A percentile compares a stretch with the other conserved stretches of the same genome.
Evolutionary conservation across 768 basidiomycete species (phyloP).

Genomic region (Lactifluus echinatus): DNA sequence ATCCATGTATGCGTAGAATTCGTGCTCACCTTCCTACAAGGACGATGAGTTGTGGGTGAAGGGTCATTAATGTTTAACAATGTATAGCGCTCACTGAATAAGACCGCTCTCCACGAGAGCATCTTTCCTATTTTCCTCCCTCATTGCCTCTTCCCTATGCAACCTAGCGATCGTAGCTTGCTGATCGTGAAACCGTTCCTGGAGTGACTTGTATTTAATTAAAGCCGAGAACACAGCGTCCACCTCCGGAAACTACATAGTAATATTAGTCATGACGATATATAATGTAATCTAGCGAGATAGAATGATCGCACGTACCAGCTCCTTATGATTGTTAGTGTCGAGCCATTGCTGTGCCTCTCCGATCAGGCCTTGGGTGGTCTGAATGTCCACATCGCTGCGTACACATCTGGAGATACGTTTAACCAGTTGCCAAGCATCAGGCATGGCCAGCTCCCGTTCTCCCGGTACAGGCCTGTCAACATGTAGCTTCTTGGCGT

Average conservation of each 20-base stretch:
- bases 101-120: slow-evolving; percentile 6
- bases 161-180: background rate
- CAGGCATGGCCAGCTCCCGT: slow-evolving; percentile 2
- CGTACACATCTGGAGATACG: slow-evolving; percentile 9
- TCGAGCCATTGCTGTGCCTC: slow-evolving; percentile 47
- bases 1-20: background rate
- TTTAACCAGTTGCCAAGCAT: slow-evolving; percentile 7
- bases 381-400: slow-evolving; percentile 24
- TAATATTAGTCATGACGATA: background rate
- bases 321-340: slow-evolving; percentile 5
- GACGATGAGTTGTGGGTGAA: background rate
- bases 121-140: slow-evolving; percentile 8
- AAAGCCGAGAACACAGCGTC: slow-evolving; percentile 12
- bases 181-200: slow-evolving; percentile 11
- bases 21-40: slow-evolving; percentile 10
- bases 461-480: slow-evolving; percentile 27
- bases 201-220: slow-evolving; percentile 17
- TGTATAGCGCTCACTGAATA: slow-evolving; percentile 4
- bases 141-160: slow-evolving; percentile 3
- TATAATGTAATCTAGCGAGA: background rate
- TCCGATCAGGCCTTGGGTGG: slow-evolving; percentile 33
- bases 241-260: slow-evolving; percentile 15
- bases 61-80: background rate
- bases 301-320: slow-evolving; percentile 7
- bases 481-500: slow-evolving; percentile 61